A percentile compares a stretch with the other conserved stretches of the same genome.
Evolutionary conservation across 345 rosid genomes (phyloP).

Genomic region (Erodium maritimum): DNA sequence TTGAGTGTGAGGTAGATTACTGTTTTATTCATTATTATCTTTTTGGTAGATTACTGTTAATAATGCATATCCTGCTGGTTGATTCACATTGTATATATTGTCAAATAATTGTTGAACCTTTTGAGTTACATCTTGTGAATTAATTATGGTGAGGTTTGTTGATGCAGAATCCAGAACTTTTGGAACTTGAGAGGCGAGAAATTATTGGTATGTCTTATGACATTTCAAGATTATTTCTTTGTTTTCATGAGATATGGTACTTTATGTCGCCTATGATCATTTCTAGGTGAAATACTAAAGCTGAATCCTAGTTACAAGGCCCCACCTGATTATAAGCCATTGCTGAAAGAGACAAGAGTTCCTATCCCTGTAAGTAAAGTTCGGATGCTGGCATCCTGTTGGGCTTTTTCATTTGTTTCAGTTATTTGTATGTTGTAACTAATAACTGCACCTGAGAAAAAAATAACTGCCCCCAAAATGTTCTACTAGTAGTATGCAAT

Average conservation of each 20-base stretch:
- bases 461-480: no score
- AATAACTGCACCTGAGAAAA: neutral
- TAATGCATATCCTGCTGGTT: neutral
- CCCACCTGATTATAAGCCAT: conserved; percentile 73
- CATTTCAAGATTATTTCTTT: neutral
- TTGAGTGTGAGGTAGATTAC: conserved; percentile 29
- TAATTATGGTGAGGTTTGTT: conserved; percentile 12
- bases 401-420: conserved; percentile 4
- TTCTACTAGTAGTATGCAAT: neutral
- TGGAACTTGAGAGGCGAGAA: conserved; percentile 74
- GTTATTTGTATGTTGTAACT: neutral
- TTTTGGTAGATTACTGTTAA: conserved; percentile 25
- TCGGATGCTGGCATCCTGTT: conserved; percentile 1
- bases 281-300: conserved; percentile 71
- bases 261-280: conserved; percentile 7
- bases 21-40: no score
- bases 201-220: conserved; percentile 43
- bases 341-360: conserved; percentile 66
- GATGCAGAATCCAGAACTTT: conserved; percentile 38
- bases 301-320: conserved; percentile 76
- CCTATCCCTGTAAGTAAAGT: conserved; percentile 60
- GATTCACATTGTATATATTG: neutral
- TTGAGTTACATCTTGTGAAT: neutral
- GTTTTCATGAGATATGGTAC: neutral
- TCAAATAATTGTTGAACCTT: neutral